phyloP scores from a whole-genome alignment of 2,329 filamentous ascomycete genomes.

The Shiraia sp. region DNA sequence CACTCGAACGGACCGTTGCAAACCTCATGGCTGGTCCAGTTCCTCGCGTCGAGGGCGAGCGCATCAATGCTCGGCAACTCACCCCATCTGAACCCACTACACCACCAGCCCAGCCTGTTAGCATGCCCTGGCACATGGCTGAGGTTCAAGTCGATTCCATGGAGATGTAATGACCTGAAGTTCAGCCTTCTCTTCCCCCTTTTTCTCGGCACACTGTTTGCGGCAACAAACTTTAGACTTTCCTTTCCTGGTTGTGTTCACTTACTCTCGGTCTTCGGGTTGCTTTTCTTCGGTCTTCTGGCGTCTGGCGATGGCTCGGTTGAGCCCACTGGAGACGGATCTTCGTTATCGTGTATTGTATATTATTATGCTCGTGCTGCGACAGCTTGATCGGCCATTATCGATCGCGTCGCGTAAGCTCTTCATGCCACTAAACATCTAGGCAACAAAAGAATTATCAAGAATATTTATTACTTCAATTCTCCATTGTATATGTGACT shows the following conservation, averaged over 20 bases:
- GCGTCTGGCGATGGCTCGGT: slow-evolving; percentile 38
- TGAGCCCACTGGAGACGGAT: slow-evolving; percentile 32
- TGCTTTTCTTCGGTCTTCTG: slow-evolving; percentile 32
- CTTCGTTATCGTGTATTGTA: slow-evolving; percentile 37
- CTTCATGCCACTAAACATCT: slow-evolving; percentile 23
- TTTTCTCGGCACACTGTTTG: slow-evolving; percentile 20
- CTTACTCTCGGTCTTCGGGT: slow-evolving; percentile 29
- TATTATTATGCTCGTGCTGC: slow-evolving; percentile 34
- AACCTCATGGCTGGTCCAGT: slow-evolving; percentile 44
- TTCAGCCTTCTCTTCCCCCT: slow-evolving; percentile 15
- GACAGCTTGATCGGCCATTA: slow-evolving; percentile 40
- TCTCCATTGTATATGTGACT: too few species aligned
- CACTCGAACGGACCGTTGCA: slow-evolving; percentile 38
- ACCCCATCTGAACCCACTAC: slow-evolving; percentile 37
- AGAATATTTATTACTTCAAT: slow-evolving; percentile 12
- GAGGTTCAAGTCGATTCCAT: slow-evolving; percentile 36
- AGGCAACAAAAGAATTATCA: slow-evolving; percentile 31
- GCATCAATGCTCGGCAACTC: slow-evolving; percentile 42
- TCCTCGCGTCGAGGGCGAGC: slow-evolving; percentile 42
- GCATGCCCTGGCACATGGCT: slow-evolving; percentile 16
- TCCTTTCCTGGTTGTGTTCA: slow-evolving; percentile 24
- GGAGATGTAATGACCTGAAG: slow-evolving; percentile 33
- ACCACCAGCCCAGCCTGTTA: slow-evolving; percentile 23
- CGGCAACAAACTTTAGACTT: slow-evolving; percentile 28
- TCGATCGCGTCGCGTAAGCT: slow-evolving; percentile 38